A percentile compares a stretch with the other conserved stretches of the same genome.
Evolutionary conservation across 1,139 yeast species (phyloP).

Genomic region (Sugiyamaella sp.): DNA sequence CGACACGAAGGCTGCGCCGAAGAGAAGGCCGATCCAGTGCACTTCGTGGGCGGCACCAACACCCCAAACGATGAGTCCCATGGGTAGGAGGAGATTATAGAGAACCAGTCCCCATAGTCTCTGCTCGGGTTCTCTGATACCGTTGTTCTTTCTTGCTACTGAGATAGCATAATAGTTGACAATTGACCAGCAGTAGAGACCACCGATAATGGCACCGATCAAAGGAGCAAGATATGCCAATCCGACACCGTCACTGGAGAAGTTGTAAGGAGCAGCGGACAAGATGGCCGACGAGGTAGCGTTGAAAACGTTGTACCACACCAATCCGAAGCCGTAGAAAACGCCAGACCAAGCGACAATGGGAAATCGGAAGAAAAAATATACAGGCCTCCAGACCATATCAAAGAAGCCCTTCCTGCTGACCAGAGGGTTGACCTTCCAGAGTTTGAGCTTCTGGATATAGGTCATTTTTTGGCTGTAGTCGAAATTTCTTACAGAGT

Average conservation of each 20-base stretch:
- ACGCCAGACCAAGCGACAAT: slow-evolving; percentile 64
- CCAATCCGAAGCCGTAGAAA: slow-evolving; percentile 63
- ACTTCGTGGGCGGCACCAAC: slow-evolving; percentile 67
- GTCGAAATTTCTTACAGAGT: slow-evolving; percentile 21
- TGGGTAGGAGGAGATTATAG: slow-evolving; percentile 67
- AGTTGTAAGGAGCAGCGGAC: slow-evolving; percentile 62
- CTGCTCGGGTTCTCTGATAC: slow-evolving; percentile 75
- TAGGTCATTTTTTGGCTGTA: slow-evolving; percentile 23
- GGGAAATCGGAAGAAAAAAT: slow-evolving; percentile 49
- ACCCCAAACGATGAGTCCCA: slow-evolving; percentile 76
- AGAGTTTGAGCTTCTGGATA: slow-evolving; percentile 46
- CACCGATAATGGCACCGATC: slow-evolving; percentile 74
- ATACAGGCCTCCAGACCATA: slow-evolving; percentile 33
- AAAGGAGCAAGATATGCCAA: slow-evolving; percentile 77
- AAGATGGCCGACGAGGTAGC: slow-evolving; percentile 59
- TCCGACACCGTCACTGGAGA: slow-evolving; percentile 72
- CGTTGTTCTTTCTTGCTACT: slow-evolving; percentile 69
- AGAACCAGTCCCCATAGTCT: slow-evolving; percentile 68
- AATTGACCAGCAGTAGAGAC: slow-evolving; percentile 54
- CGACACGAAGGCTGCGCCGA: slow-evolving; percentile 48
- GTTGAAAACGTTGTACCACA: slow-evolving; percentile 58
- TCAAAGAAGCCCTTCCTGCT: slow-evolving; percentile 28
- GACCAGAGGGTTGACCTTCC: slow-evolving; percentile 25
- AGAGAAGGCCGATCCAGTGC: slow-evolving; percentile 56
- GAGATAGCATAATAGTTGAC: slow-evolving; percentile 65